Percentiles rank a stretch among this genome's conserved stretches.
These are phyloP conservation scores for Alloascoidea africana DNA, from an alignment of 805 yeast genomes.

Conservation along the genomic window DNA sequence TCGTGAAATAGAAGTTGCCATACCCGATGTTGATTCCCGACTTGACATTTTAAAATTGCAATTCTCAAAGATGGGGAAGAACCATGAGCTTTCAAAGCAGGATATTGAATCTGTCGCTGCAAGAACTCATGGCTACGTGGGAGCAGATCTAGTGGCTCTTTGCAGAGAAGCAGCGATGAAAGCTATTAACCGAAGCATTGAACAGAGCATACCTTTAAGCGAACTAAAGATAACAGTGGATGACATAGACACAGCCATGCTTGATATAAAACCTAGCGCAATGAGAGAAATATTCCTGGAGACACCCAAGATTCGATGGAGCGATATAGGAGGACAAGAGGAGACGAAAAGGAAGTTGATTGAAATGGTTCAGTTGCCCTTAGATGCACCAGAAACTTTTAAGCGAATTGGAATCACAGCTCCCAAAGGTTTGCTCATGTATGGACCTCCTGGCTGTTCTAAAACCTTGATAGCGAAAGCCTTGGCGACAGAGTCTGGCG, in stretches of 20 bases:
- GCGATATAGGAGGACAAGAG: slow-evolving; percentile 92
- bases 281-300: slow-evolving; percentile 93
- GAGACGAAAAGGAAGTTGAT: slow-evolving; percentile 63
- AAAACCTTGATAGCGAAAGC: slow-evolving; percentile 93
- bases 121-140: slow-evolving; percentile 93
- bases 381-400: slow-evolving; percentile 70
- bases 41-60: slow-evolving; percentile 54
- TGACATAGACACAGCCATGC: slow-evolving; percentile 60
- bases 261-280: slow-evolving; percentile 86
- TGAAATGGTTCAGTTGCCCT: slow-evolving; percentile 87
- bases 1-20: slow-evolving; percentile 79
- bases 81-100: slow-evolving; percentile 33
- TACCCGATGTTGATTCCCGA: slow-evolving; percentile 79
- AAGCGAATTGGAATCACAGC: slow-evolving; percentile 66
- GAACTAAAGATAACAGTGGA: slow-evolving; percentile 30
- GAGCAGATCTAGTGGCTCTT: slow-evolving; percentile 84
- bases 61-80: slow-evolving; percentile 33
- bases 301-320: slow-evolving; percentile 88
- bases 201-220: slow-evolving; percentile 8
- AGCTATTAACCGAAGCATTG: slow-evolving; percentile 52
- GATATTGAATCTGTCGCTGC: slow-evolving; percentile 52
- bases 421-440: slow-evolving; percentile 83
- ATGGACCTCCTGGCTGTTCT: slow-evolving; percentile 98
- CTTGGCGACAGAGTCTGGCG: slow-evolving; percentile 86
- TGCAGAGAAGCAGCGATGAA: slow-evolving; percentile 81